These are phyloP conservation scores for Chlorella sp. DNA, from an alignment of 139 green algal genomes.

Conservation along the genomic window DNA sequence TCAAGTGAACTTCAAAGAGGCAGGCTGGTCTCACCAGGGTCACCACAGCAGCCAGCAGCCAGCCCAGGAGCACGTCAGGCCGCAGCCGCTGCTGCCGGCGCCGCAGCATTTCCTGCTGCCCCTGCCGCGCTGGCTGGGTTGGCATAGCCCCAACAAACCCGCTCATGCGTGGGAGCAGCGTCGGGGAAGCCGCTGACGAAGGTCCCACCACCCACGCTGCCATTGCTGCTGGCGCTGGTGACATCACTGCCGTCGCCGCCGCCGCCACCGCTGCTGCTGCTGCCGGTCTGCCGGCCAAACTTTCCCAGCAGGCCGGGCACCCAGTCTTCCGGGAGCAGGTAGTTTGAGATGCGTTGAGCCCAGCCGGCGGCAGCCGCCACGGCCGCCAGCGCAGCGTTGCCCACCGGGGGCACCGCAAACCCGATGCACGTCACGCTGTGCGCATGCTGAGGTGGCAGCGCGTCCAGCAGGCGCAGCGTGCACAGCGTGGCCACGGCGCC, in stretches of 20 bases:
- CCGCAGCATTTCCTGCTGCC: not conserved
- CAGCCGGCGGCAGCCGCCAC: conserved; percentile 67
- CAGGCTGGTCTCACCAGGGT: conserved; percentile 2
- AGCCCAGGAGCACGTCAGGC: not conserved
- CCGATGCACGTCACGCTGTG: conserved; percentile 58
- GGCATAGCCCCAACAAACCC: conserved; percentile 27
- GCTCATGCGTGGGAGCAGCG: not conserved
- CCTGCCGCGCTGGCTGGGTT: not conserved
- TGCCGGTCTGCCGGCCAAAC: not conserved
- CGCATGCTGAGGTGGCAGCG: conserved; percentile 45
- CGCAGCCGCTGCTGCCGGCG: not conserved
- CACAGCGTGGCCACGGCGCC: conserved; percentile 81
- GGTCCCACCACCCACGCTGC: too few relatives aligned
- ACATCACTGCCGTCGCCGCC: not conserved
- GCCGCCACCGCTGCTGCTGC: not conserved
- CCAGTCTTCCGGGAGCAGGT: conserved; percentile 66
- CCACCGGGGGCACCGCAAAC: conserved; percentile 80
- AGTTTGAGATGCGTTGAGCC: conserved; percentile 64
- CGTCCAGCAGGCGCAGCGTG: conserved; percentile 67
- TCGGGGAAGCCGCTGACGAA: too few relatives aligned
- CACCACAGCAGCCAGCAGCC: not conserved
- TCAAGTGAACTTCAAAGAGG: too few relatives aligned
- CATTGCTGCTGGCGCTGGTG: not conserved
- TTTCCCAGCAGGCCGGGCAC: conserved; percentile 11
- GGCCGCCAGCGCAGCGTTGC: conserved; percentile 72